phyloP scores from a whole-genome alignment of 495 filamentous ascomycete genomes.

The Amphirosellinia nigrospora region DNA sequence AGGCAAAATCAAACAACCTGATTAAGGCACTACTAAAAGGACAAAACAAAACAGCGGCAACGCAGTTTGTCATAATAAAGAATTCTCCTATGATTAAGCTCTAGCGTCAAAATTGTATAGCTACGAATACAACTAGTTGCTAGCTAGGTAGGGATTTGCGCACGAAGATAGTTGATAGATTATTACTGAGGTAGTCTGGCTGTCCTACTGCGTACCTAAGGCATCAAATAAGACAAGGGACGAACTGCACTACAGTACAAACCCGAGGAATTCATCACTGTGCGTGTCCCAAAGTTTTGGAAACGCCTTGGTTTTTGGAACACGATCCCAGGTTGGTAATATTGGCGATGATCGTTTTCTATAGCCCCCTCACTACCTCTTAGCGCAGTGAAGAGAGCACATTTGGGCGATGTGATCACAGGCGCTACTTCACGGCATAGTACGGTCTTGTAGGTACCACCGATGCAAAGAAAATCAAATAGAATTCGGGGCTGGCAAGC shows the following conservation, averaged over 20 bases:
- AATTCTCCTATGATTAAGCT: neutral
- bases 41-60: neutral
- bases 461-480: neutral
- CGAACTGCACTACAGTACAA: neutral
- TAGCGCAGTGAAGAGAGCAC: neutral
- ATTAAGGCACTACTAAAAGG: neutral
- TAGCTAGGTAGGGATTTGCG: neutral
- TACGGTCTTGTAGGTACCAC: neutral
- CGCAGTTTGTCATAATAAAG: too few species aligned
- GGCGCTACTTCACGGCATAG: neutral
- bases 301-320: neutral
- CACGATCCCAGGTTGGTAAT: neutral
- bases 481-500: neutral
- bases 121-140: neutral
- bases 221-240: neutral
- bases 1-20: neutral
- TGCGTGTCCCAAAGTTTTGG: neutral
- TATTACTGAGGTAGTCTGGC: neutral
- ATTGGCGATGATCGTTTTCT: neutral
- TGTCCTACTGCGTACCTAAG: neutral
- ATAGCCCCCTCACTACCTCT: conserved; percentile 1
- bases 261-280: neutral
- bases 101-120: neutral
- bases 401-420: neutral
- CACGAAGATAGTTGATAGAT: neutral